A percentile compares a stretch with the other conserved stretches of the same genome.
These are phyloP conservation scores for Podospora anserina DNA, from an alignment of 495 filamentous ascomycete genomes.

Conservation along the genomic window DNA sequence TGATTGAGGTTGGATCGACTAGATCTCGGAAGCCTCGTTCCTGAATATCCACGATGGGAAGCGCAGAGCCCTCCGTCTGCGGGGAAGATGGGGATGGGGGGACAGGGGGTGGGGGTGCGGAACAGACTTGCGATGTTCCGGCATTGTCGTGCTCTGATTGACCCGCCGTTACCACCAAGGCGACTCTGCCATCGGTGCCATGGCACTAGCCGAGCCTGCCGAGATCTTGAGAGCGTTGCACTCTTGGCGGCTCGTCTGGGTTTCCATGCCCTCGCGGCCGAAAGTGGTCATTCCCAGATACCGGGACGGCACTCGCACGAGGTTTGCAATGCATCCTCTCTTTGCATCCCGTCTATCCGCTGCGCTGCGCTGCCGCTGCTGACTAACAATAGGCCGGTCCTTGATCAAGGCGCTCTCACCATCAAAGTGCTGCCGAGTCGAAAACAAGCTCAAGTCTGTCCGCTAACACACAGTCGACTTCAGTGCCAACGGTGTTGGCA, in stretches of 20 bases:
- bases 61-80: slow-evolving; percentile 25
- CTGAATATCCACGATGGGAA: slow-evolving; percentile 33
- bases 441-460: slow-evolving; percentile 42
- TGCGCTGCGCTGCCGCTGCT: not conserved
- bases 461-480: slow-evolving; percentile 43
- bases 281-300: slow-evolving; percentile 1
- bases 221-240: slow-evolving; percentile 14
- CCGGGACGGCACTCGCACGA: slow-evolving; percentile 1
- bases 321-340: not conserved
- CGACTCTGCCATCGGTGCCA: not conserved
- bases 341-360: not conserved
- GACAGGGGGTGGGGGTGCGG: slow-evolving; percentile 25
- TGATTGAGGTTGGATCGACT: slow-evolving; percentile 22
- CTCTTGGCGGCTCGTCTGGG: slow-evolving; percentile 3
- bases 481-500: slow-evolving; percentile 39
- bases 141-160: slow-evolving; percentile 23
- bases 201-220: slow-evolving; percentile 17
- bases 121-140: slow-evolving; percentile 31
- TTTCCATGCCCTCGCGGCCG: slow-evolving; percentile 4
- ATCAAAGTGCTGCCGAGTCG: slow-evolving; percentile 24
- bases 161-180: slow-evolving; percentile 13
- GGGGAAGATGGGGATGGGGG: slow-evolving; percentile 20
- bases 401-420: not conserved
- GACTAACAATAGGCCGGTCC: not conserved
- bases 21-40: slow-evolving; percentile 36